Evolutionary conservation across 495 filamentous ascomycete species (phyloP).

Genomic region (Xylaria intraflava): DNA sequence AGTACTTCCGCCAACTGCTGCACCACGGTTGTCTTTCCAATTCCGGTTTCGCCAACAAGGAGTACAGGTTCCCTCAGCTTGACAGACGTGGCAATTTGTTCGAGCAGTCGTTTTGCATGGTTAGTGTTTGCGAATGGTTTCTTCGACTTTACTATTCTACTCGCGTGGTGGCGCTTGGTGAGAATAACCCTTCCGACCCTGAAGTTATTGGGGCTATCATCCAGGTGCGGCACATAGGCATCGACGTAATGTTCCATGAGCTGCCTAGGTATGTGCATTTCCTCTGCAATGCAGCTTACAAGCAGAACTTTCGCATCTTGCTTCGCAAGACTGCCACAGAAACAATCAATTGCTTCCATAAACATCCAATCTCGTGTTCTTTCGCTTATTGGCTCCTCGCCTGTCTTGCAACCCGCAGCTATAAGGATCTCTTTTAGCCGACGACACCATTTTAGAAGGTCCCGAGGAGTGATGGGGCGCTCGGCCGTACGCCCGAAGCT

Average conservation of each 20-base stretch:
- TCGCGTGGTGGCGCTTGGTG: constrained; percentile 36
- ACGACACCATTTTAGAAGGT: constrained; percentile 84
- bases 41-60: constrained; percentile 95
- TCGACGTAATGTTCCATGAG: constrained; percentile 62
- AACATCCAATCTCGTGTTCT: constrained; percentile 76
- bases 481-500: constrained; percentile 50
- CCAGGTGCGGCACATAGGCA: constrained; percentile 59
- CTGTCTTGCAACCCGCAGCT: constrained; percentile 56
- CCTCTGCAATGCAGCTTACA: constrained; percentile 65
- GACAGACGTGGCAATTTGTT: constrained; percentile 78
- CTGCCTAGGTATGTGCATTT: constrained; percentile 77
- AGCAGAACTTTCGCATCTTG: constrained; percentile 54
- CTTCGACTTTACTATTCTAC: constrained; percentile 38
- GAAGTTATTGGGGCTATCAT: constrained; percentile 50
- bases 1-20: constrained; percentile 82
- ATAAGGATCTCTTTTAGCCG: constrained; percentile 58
- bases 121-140: constrained; percentile 67
- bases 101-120: constrained; percentile 64
- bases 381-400: constrained; percentile 68
- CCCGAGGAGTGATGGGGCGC: constrained; percentile 63
- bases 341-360: constrained; percentile 82
- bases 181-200: constrained; percentile 62
- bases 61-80: constrained; percentile 80
- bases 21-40: constrained; percentile 92
- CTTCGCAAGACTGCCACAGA: constrained; percentile 70